Evolutionary conservation across 345 rosid genomes (phyloP), one percentile per base, ranked within the genome.

Genomic region (Combretum micranthum): DNA sequence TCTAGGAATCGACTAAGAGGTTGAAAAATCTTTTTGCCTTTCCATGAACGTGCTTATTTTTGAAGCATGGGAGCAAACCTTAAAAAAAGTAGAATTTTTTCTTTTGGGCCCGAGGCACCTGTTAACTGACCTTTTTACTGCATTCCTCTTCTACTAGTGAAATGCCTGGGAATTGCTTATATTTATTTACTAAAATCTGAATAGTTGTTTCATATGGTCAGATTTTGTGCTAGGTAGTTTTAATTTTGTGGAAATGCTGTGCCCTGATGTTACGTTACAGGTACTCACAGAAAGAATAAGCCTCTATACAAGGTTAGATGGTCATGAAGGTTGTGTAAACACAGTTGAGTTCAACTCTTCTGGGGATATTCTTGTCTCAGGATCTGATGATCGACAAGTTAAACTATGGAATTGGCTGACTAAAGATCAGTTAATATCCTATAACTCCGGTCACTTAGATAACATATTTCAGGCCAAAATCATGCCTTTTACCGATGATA

Each of bases 321-420:
- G 85, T 52, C 90, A 81, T 57, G 73, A 71, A 20, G 86, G 87
- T 19, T 81, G 90, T 44, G 84, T 84, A 17, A 84, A 84, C 60
- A 61, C 77, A 0, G 57, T 84, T 18, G 86, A 67, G 53, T 81
- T 81, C 68, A 77, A 67, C 66, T 77, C 80, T 21, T 50, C 80
- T 47, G 83, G 86, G 1, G 83, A 81, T 14, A 23, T 75, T 61
- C 86, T 81, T 61, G 76, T 84, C 57, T 84, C 81, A 2, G 86
- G 90, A 57, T 84, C 90, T 17, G 84, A 84, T 75, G 90, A 84
- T 60, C 75, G 50, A 55, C 57, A 65, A 39, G 75, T 81, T 46
- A 71, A 70, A 50, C 55, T 81, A 5, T 84, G 86, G 90, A 69
- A 79, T 61, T 84, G 73, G 79, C 47, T 64, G 26, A 59, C 58